Percentiles rank a stretch among this genome's conserved stretches.
These are phyloP conservation scores for Andrographis paniculata DNA, from an alignment of 305 asterid genomes.

Conservation along the genomic window DNA sequence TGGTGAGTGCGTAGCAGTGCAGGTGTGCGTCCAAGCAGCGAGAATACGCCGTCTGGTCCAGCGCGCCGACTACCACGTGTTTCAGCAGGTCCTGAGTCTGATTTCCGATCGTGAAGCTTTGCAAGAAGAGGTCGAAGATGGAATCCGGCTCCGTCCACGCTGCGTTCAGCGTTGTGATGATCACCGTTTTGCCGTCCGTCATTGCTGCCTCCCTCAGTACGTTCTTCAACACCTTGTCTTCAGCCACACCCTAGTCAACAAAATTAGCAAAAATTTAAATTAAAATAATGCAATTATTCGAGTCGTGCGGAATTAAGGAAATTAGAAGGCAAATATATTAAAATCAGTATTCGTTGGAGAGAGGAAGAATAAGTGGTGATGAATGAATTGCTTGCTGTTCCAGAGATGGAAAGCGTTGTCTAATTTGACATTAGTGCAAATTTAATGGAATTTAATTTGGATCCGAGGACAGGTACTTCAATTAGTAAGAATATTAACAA, in stretches of 20 bases:
- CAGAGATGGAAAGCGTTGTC: too few relatives aligned
- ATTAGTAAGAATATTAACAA: too few relatives aligned
- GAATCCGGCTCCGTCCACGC: constrained; percentile 48
- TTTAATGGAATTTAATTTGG: too few relatives aligned
- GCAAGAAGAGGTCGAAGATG: constrained; percentile 38
- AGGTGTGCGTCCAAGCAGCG: constrained; percentile 32
- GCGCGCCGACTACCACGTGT: constrained; percentile 38
- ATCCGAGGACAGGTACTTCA: too few relatives aligned
- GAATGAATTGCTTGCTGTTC: too few relatives aligned
- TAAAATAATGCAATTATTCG: too few relatives aligned
- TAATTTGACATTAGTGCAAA: too few relatives aligned
- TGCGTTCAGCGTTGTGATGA: constrained; percentile 45
- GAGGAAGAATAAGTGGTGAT: too few relatives aligned
- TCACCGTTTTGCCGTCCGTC: constrained; percentile 40
- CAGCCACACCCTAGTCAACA: constrained; percentile 10
- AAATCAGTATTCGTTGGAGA: too few relatives aligned
- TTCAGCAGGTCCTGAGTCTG: constrained; percentile 29
- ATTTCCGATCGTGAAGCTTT: constrained; percentile 45
- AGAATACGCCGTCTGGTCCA: constrained; percentile 39
- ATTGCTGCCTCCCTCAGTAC: constrained; percentile 30
- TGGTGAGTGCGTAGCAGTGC: constrained; percentile 37
- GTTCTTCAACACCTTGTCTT: constrained; percentile 13
- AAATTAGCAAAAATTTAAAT: not conserved
- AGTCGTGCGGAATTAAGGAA: too few relatives aligned
- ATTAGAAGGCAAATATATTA: too few relatives aligned